Evolutionary conservation across 495 filamentous ascomycete species (phyloP), one percentile per base, ranked within the genome.

Genomic region (Staphylotrichum longicolle): DNA sequence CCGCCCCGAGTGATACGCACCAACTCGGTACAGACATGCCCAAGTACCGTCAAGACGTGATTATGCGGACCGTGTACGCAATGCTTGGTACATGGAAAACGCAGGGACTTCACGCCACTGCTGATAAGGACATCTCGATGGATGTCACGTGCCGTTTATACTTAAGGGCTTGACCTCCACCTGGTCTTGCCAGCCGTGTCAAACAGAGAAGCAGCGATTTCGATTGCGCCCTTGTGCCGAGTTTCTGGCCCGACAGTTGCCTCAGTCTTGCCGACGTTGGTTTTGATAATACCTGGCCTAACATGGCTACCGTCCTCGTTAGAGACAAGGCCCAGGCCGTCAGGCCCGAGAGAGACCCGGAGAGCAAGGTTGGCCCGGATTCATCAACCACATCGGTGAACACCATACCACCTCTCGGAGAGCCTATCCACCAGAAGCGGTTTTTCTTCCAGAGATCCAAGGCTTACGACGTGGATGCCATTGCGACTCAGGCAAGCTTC

Each of bases 401-500:
- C 41, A 63, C 61, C 1, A 64, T 73, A 5, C 71, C 71, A 7
- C 70, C 77, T 5, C 66, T 80, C 10, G 79, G 78, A 10, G 72
- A 65, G 3, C 66, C 74, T 1, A 37, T 67, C n/a, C 66, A 73
- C 10, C 73, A 72, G 64, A 77, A 71, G 45, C 68, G 73, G 4
- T 81, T 81, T 60, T 81, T 72, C 71, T 81, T 73, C 46, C 77
- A 80, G 49, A 71, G 77, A 32, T 51, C 45, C 7, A 74, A 64
- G 32, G 60, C 59, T 0, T 78, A 78, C 50, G 82, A 87, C 54
- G 72, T 75, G 1, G 72, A 82, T 52, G 79, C 79, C 37, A 80
- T 86, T 45, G 86, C 86, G 0, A 88, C 85, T 0, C 80, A 81
- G 67, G 74, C 70, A 63, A 50, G 60, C 44, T 56, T 58, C 37